These are phyloP conservation scores for Pestalotiopsis sp. DNA, from an alignment of 2,329 filamentous ascomycete genomes.

Conservation along the genomic window DNA sequence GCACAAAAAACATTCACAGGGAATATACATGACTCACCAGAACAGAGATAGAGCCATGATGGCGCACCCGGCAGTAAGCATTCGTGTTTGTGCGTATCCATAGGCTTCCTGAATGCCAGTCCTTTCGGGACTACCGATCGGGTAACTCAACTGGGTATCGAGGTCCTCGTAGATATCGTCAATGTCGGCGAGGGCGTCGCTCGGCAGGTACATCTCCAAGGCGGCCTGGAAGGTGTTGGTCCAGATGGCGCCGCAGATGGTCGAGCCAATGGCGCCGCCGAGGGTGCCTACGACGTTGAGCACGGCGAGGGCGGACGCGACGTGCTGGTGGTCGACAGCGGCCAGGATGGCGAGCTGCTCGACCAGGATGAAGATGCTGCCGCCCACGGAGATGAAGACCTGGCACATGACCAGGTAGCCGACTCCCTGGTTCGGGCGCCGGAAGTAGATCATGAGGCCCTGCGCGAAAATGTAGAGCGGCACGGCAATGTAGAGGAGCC, in stretches of 20 bases:
- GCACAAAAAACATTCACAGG: background rate
- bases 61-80: background rate
- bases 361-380: constrained; percentile 57
- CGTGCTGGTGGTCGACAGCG: constrained; percentile 55
- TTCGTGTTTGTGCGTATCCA: constrained; percentile 45
- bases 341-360: constrained; percentile 61
- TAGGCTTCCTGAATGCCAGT: constrained; percentile 61
- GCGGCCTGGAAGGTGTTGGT: constrained; percentile 54
- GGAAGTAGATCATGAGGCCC: constrained; percentile 59
- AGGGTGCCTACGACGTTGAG: constrained; percentile 57
- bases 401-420: constrained; percentile 59
- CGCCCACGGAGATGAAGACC: constrained; percentile 56
- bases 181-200: constrained; percentile 39
- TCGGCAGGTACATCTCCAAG: constrained; percentile 50
- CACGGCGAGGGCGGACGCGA: constrained; percentile 58
- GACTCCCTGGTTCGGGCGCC: constrained; percentile 49
- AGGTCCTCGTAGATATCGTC: constrained; percentile 53
- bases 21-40: background rate
- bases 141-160: constrained; percentile 50
- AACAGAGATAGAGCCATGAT: background rate
- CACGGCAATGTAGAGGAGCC: constrained; percentile 34
- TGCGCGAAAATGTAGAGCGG: constrained; percentile 54
- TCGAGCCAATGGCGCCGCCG: constrained; percentile 57
- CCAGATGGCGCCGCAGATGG: constrained; percentile 65
- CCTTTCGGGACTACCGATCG: constrained; percentile 48